A percentile compares a stretch with the other conserved stretches of the same genome.
phyloP scores from a whole-genome alignment of 306 rosid species.

The Cucurbita maxima region DNA sequence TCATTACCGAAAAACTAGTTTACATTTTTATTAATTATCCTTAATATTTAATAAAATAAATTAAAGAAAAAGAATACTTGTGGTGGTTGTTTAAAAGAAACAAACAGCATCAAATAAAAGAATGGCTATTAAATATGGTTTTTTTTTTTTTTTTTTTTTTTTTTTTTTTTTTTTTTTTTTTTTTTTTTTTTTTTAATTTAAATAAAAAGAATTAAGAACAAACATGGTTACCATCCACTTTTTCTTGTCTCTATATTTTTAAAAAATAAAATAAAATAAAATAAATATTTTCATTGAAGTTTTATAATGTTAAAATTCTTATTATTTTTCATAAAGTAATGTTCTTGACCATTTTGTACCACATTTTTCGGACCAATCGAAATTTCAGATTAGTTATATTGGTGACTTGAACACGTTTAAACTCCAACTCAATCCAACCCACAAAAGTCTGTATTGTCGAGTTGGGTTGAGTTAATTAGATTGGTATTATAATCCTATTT shows the following conservation, averaged over 20 bases:
- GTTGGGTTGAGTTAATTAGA: too few relatives aligned
- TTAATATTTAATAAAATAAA: not conserved
- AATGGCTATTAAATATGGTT: conserved; percentile 1
- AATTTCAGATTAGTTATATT: too few relatives aligned
- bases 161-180: not conserved
- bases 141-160: not conserved
- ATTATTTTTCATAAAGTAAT: not conserved
- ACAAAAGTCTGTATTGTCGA: too few relatives aligned
- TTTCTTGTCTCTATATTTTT: not conserved
- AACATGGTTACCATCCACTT: conserved; percentile 5
- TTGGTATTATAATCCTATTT: too few relatives aligned
- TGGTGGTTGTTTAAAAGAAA: not conserved
- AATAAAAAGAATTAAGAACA: not conserved
- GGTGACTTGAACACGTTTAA: too few relatives aligned
- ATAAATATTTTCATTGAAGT: not conserved
- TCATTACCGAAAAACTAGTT: too few relatives aligned
- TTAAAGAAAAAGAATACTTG: not conserved
- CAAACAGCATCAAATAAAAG: conserved; percentile 6
- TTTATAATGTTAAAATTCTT: too few relatives aligned
- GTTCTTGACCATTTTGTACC: not conserved
- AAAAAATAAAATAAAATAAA: too few relatives aligned
- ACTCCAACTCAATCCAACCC: too few relatives aligned
- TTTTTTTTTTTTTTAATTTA: not conserved
- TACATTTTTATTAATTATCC: not conserved
- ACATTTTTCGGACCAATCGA: not conserved